Conservation (phyloP, 2,329 filamentous ascomycete genomes). For the Geosmithia flava region DNA sequence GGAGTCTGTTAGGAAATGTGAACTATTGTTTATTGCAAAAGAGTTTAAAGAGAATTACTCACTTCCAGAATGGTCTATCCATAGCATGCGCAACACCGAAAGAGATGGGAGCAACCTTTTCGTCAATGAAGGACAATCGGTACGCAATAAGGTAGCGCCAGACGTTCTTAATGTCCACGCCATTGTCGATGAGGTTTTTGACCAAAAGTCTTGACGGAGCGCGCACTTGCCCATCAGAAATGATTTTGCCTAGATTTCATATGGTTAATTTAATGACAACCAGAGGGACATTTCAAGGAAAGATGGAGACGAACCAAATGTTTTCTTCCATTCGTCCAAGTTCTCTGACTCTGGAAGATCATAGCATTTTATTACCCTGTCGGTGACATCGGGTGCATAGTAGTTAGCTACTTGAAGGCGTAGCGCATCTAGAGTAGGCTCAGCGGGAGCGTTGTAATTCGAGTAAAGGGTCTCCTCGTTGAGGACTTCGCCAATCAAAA, state of each 20-base stretch:
- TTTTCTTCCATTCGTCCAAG: slow-evolving; percentile 19
- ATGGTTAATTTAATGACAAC: not conserved
- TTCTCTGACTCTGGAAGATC: slow-evolving; percentile 14
- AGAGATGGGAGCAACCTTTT: slow-evolving; percentile 20
- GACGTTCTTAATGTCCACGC: slow-evolving; percentile 18
- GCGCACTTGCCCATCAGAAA: slow-evolving; percentile 25
- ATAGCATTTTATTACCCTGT: slow-evolving; percentile 21
- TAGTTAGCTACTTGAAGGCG: slow-evolving; percentile 26
- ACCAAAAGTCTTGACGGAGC: slow-evolving; percentile 20
- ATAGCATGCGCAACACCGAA: slow-evolving; percentile 24
- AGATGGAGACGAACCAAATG: slow-evolving; percentile 17
- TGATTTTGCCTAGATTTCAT: slow-evolving; percentile 12
- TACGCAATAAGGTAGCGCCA: slow-evolving; percentile 30
- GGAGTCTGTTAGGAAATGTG: not conserved
- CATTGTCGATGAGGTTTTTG: slow-evolving; percentile 15
- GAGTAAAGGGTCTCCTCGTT: slow-evolving; percentile 31
- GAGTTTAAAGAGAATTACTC: slow-evolving; percentile 4
- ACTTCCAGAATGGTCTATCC: slow-evolving; percentile 31
- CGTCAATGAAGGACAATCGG: slow-evolving; percentile 25
- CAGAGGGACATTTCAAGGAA: not conserved
- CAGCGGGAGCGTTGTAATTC: slow-evolving; percentile 21
- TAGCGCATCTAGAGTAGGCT: slow-evolving; percentile 18
- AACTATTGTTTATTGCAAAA: not conserved
- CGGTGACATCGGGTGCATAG: slow-evolving; percentile 23
- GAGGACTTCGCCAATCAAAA: slow-evolving; percentile 28